Evolutionary conservation across 2,329 filamentous ascomycete genomes (phyloP), one percentile per base, ranked within the genome.

Genomic region (Xylariaceae sp.): DNA sequence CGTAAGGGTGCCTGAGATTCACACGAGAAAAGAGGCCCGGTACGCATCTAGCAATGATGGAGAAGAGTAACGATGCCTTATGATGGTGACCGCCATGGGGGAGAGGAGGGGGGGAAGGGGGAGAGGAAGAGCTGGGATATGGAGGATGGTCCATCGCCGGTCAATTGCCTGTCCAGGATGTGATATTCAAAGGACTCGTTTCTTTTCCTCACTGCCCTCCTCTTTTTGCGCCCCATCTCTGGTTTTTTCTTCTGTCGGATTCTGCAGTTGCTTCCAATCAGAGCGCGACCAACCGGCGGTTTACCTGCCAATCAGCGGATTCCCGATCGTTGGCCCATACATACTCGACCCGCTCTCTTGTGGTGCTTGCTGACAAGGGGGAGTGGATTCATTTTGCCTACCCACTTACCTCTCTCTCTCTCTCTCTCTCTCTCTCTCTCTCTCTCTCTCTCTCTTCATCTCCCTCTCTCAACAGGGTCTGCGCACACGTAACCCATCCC

Each of bases 331-430:
- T 53, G 49, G 19, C 19, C 19, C 19, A 48, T 51, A 51, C 48
- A 57, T 49, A 35, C 44, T 52, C 52, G 57, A 50, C 34, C 57
- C 57, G 57, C 37, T 37, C 49, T 50, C 50, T 44, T 41, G 55
- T 31, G 51, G 52, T 53, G 43, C 19, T 19, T 19, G 19, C 19
- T 19, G 51, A 30, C 57, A 47, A 47, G 51, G 26, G 29, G 12
- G 35, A 39, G 56, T 50, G 41, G 51, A 41, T 39, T 34, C 42
- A 49, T 47, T 50, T 7, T 7, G 35, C 35, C 8, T 37, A 37
- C 3, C 12, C 35, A 6, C 19, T 19, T 19, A 19, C 19, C 19
- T 19, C 19, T 19, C 19, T 19, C 19, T 19, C 19, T 19, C 19
- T 19, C 19, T 19, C 19, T 19, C 19, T 19, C 19, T 19, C 19